Evolutionary conservation across 2,329 filamentous ascomycete genomes (phyloP).

Genomic region (Talaromyces albobiverticillius): DNA sequence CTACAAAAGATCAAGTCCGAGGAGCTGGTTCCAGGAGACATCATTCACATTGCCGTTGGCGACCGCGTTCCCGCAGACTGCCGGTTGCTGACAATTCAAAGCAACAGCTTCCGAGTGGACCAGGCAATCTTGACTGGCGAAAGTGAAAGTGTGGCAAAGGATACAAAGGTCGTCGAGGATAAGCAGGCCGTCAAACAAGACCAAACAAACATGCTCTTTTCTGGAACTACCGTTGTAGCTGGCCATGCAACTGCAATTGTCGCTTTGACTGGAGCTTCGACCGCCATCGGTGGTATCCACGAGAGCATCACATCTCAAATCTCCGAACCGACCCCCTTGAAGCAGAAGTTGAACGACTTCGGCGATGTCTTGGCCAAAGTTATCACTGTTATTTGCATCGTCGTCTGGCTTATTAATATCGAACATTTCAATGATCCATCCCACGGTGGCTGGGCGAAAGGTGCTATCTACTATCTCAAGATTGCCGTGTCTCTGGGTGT

Average conservation of each 20-base stretch:
- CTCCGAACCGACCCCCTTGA: slow-evolving; percentile 92
- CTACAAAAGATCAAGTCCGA: slow-evolving; percentile 88
- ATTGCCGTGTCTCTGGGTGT: slow-evolving; percentile 98
- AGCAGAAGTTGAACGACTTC: slow-evolving; percentile 98
- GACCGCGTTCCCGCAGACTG: slow-evolving; percentile 95
- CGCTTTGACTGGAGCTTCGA: slow-evolving; percentile 81
- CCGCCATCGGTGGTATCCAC: slow-evolving; percentile 97
- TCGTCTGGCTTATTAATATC: slow-evolving; percentile 98
- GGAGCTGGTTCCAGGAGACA: slow-evolving; percentile 90
- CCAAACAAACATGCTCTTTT: slow-evolving; percentile 97
- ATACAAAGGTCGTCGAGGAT: slow-evolving; percentile 67
- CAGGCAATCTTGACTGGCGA: slow-evolving; percentile 97
- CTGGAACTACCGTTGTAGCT: slow-evolving; percentile 93
- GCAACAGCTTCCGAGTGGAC: slow-evolving; percentile 95
- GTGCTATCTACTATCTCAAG: slow-evolving; percentile 98
- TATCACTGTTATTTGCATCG: slow-evolving; percentile 91
- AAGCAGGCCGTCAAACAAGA: slow-evolving; percentile 91
- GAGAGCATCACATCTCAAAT: slow-evolving; percentile 98
- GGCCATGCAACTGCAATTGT: slow-evolving; percentile 90
- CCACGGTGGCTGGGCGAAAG: slow-evolving; percentile 91
- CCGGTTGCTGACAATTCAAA: slow-evolving; percentile 82
- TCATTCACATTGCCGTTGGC: slow-evolving; percentile 82
- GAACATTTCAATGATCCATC: slow-evolving; percentile 93
- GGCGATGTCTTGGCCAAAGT: slow-evolving; percentile 95
- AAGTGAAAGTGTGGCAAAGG: slow-evolving; percentile 94